phyloP scores from a whole-genome alignment of 768 basidiomycete genomes.

The Galerina sulciceps region DNA sequence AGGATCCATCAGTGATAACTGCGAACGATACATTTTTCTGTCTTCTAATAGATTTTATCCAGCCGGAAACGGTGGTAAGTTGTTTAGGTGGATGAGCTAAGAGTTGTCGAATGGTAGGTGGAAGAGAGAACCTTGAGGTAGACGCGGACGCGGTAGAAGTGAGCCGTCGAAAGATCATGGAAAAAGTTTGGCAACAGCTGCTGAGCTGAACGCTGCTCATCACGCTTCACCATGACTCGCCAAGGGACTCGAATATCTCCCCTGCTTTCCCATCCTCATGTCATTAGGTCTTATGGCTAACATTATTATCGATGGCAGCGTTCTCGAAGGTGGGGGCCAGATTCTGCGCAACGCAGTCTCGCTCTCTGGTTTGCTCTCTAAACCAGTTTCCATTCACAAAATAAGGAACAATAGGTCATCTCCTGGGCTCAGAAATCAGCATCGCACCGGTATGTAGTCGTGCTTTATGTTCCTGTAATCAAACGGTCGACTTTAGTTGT shows the following conservation, averaged over 20 bases:
- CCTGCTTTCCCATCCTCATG: constrained; percentile 6
- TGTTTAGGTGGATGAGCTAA: constrained; percentile 18
- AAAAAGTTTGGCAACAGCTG: background rate
- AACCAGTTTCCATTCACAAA: constrained; percentile 61
- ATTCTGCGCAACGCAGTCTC: constrained; percentile 72
- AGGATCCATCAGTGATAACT: constrained; percentile 82
- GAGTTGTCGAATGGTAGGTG: constrained; percentile 36
- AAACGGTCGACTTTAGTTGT: background rate
- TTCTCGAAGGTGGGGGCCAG: constrained; percentile 71
- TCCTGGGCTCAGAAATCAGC: constrained; percentile 75
- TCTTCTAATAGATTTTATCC: constrained; percentile 83
- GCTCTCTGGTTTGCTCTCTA: constrained; percentile 66
- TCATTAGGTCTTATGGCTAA: constrained; percentile 25
- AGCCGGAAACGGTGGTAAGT: constrained; percentile 65
- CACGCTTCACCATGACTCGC: constrained; percentile 1
- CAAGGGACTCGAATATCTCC: background rate
- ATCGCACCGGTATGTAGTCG: constrained; percentile 58
- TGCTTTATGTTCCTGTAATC: background rate
- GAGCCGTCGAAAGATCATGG: constrained; percentile 28
- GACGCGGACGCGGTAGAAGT: constrained; percentile 20
- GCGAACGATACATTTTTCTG: constrained; percentile 92
- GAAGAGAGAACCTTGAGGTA: constrained; percentile 24
- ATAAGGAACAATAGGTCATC: constrained; percentile 61
- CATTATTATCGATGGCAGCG: constrained; percentile 48
- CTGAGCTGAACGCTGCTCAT: background rate